These are phyloP conservation scores for Linum tenue DNA, from an alignment of 345 rosid species.

Conservation along the genomic window DNA sequence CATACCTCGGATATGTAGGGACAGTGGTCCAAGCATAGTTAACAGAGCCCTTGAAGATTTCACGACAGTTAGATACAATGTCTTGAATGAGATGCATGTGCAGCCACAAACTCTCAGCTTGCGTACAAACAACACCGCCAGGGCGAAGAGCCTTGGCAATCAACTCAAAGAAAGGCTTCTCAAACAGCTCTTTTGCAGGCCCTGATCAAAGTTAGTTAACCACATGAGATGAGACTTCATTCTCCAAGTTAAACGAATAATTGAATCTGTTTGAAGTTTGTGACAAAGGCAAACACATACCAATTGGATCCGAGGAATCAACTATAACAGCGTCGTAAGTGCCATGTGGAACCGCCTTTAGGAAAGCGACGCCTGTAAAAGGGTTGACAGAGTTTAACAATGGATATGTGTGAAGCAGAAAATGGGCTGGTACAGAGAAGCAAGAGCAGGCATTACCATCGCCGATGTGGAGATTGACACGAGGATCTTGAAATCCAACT, in stretches of 20 bases:
- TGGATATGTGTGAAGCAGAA: no score
- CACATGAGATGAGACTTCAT: no score
- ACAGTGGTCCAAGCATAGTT: neutral
- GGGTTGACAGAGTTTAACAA: no score
- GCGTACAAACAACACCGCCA: neutral
- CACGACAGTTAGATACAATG: neutral
- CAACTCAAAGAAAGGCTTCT: neutral
- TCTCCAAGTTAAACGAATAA: no score
- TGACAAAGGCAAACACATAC: neutral
- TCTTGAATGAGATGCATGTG: conserved; percentile 1
- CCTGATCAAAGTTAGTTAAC: neutral
- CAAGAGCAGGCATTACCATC: neutral
- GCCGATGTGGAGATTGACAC: neutral
- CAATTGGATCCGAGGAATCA: neutral
- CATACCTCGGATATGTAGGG: neutral
- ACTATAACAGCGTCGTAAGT: neutral
- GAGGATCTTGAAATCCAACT: neutral
- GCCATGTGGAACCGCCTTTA: neutral
- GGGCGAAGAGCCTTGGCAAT: neutral
- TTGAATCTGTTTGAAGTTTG: no score
- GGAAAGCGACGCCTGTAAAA: neutral
- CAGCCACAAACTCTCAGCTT: neutral
- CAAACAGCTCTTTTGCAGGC: conserved; percentile 1
- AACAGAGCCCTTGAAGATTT: conserved; percentile 1
- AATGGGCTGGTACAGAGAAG: no score